phyloP scores from a whole-genome alignment of 345 rosid species.

The Eucalyptus tenuipes region DNA sequence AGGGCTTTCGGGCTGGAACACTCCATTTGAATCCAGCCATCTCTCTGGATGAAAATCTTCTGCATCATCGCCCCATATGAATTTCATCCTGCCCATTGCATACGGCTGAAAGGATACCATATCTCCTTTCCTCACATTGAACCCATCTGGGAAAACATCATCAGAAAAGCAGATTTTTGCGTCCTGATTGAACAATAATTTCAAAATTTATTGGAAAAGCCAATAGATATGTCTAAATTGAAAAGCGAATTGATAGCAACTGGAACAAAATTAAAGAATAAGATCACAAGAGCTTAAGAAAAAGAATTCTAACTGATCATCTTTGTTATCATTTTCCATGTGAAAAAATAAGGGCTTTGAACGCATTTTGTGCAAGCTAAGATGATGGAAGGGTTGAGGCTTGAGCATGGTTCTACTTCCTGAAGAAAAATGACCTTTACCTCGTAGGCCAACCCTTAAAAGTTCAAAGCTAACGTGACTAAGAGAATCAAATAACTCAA shows the following conservation, averaged over 20 bases:
- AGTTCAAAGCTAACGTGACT: not conserved
- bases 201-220: not conserved
- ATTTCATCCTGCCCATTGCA: slow-evolving; percentile 66
- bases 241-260: not conserved
- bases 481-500: not conserved
- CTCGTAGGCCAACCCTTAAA: not conserved
- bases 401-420: not conserved
- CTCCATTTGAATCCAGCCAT: slow-evolving; percentile 37
- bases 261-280: not conserved
- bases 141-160: slow-evolving; percentile 56
- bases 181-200: slow-evolving; percentile 14
- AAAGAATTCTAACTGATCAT: not conserved
- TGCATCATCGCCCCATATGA: slow-evolving; percentile 44
- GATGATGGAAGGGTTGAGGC: not conserved
- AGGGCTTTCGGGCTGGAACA: slow-evolving; percentile 30
- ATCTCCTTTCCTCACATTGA: slow-evolving; percentile 35
- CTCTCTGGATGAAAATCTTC: slow-evolving; percentile 39
- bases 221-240: not conserved
- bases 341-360: not conserved
- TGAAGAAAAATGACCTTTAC: not conserved
- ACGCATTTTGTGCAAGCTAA: not conserved
- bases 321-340: not conserved
- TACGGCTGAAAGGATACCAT: slow-evolving; percentile 40
- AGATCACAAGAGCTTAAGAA: not conserved
- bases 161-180: slow-evolving; percentile 36